Evolutionary conservation across 2,329 filamentous ascomycete species (phyloP).

Genomic region (Sclerotinia trifoliorum): DNA sequence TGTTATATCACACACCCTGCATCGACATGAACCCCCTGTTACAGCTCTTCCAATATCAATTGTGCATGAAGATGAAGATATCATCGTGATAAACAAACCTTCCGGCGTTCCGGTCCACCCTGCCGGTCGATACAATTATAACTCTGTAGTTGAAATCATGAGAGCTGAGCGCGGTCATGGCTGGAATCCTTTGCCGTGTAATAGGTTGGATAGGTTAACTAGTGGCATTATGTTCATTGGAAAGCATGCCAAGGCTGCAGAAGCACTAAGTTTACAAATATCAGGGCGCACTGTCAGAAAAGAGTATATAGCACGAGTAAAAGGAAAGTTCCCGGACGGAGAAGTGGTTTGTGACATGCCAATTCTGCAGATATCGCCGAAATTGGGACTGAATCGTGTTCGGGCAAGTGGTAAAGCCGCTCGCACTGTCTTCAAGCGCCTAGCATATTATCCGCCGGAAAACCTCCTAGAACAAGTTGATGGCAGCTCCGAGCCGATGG

Average conservation of each 20-base stretch:
- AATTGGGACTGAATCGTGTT: constrained; percentile 91
- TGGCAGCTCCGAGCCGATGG: constrained; percentile 14
- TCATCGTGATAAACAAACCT: constrained; percentile 97
- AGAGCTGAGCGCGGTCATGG: constrained; percentile 64
- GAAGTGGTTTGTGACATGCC: constrained; percentile 92
- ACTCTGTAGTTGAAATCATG: constrained; percentile 92
- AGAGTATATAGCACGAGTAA: constrained; percentile 90
- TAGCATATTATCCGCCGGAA: constrained; percentile 81
- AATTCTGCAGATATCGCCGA: constrained; percentile 90
- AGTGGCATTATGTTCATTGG: constrained; percentile 98
- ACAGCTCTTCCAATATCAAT: constrained; percentile 75
- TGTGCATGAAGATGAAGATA: constrained; percentile 86
- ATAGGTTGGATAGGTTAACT: constrained; percentile 89
- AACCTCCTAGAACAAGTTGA: constrained; percentile 27
- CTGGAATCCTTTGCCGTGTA: constrained; percentile 69
- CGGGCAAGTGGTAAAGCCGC: constrained; percentile 88
- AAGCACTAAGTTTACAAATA: constrained; percentile 73
- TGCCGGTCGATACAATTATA: constrained; percentile 92
- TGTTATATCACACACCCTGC: constrained; percentile 86
- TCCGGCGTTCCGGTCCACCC: constrained; percentile 93
- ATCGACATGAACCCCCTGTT: constrained; percentile 93
- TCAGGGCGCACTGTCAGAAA: constrained; percentile 81
- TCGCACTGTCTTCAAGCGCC: constrained; percentile 82
- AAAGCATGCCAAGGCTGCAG: constrained; percentile 78
- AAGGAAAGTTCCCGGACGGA: constrained; percentile 86